These are phyloP conservation scores for Ceratobasidium sp. DNA, from an alignment of 1,284 basidiomycete genomes.

Conservation along the genomic window DNA sequence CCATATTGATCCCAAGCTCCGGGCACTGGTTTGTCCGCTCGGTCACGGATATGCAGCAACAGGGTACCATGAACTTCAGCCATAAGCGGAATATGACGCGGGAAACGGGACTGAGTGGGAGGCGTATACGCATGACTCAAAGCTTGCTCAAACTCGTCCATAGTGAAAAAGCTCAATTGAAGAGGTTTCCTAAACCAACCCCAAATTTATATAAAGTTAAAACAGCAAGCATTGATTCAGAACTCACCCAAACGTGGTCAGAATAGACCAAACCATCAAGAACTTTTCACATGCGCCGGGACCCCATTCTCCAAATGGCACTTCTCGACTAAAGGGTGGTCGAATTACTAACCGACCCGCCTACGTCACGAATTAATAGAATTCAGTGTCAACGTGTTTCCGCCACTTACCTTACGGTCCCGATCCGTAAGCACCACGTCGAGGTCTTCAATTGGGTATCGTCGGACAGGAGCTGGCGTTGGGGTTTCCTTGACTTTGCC, in stretches of 20 bases:
- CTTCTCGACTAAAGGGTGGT: constrained; percentile 66
- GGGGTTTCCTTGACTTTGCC: constrained; percentile 74
- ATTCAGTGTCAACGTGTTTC: not conserved
- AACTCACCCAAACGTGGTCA: constrained; percentile 86
- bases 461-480: constrained; percentile 66
- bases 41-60: constrained; percentile 43
- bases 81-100: constrained; percentile 76
- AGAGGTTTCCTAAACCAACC: constrained; percentile 72
- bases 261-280: constrained; percentile 88
- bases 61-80: constrained; percentile 88
- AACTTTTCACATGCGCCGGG: constrained; percentile 78
- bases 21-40: constrained; percentile 49
- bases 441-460: constrained; percentile 79
- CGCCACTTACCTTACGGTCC: constrained; percentile 63
- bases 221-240: constrained; percentile 10
- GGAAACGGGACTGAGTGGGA: constrained; percentile 54
- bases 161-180: constrained; percentile 84
- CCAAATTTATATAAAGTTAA: constrained; percentile 19
- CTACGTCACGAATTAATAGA: constrained; percentile 16
- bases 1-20: not conserved
- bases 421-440: constrained; percentile 76
- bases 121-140: constrained; percentile 64
- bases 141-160: constrained; percentile 92
- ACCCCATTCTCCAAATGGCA: constrained; percentile 70
- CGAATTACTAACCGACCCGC: constrained; percentile 67